These are phyloP conservation scores for Lichtheimia corymbifera DNA, from an alignment of 371 early-diverging fungal species.

Conservation along the genomic window DNA sequence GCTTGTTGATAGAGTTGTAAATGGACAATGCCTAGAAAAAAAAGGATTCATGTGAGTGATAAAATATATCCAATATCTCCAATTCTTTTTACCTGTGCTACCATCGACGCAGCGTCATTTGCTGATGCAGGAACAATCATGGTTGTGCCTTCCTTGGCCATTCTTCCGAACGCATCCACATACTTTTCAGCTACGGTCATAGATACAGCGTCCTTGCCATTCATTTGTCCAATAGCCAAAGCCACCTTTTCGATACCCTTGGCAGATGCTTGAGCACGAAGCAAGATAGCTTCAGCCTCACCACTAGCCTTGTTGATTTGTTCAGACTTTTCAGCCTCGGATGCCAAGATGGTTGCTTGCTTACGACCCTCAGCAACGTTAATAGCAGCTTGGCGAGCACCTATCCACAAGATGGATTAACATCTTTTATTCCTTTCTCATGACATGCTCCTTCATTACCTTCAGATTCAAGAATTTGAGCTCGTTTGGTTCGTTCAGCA, in stretches of 20 bases:
- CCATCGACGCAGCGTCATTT: constrained; percentile 82
- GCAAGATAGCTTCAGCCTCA: constrained; percentile 89
- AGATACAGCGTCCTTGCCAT: constrained; percentile 87
- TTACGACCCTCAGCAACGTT: constrained; percentile 97
- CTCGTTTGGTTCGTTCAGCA: constrained; percentile 95
- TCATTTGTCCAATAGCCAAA: constrained; percentile 66
- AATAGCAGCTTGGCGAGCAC: constrained; percentile 92
- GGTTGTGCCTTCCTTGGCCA: constrained; percentile 94
- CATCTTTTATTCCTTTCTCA: background rate
- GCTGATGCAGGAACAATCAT: constrained; percentile 90
- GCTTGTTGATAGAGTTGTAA: constrained; percentile 54
- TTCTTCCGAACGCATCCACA: constrained; percentile 89
- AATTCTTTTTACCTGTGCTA: constrained; percentile 66
- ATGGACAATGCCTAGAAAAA: constrained; percentile 49
- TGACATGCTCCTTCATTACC: constrained; percentile 22
- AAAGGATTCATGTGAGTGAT: background rate
- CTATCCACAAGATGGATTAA: constrained; percentile 12
- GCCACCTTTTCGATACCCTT: constrained; percentile 81
- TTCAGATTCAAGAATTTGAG: constrained; percentile 95
- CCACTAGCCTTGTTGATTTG: constrained; percentile 89
- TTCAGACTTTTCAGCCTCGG: constrained; percentile 89
- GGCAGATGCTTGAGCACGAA: constrained; percentile 86
- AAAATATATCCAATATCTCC: background rate
- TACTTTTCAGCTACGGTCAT: constrained; percentile 97
- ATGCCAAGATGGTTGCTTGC: constrained; percentile 90